Evolutionary conservation across 1,284 basidiomycete species (phyloP), one percentile per base, ranked within the genome.

Genomic region (Malassezia sympodialis): DNA sequence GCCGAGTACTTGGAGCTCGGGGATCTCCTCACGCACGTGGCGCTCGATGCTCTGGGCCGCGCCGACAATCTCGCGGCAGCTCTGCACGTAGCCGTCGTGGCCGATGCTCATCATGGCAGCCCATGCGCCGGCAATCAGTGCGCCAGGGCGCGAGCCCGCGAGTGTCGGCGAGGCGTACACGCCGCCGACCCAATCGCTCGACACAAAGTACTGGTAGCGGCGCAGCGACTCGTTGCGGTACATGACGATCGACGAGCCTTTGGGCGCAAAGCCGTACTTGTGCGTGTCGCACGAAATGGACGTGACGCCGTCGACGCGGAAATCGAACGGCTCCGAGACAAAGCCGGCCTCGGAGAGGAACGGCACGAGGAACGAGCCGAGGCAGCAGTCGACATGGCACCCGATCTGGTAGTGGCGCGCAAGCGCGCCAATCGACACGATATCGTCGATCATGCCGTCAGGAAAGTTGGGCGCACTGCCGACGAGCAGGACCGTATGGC

Each of bases 51-150:
- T 78, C 51, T 83, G 82, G 1, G 87, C 80, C 17, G 83, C 81
- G 49, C 81, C 79, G 40, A 98, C 87, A 59, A 98, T 96, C 40
- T 81, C 77, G 26, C 81, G 81, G 73, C 91, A 96, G 0, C 89
- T 90, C 55, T 83, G 79, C n/a, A 88, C 81, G 77, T 98, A 98
- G 14, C 94, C 94, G 83, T 86, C 81, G 56, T 84, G 80, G 26
- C 93, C 93, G 78, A 94, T 84, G 73, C 87, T 83, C 69, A 93
- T 86, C 84, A 96, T 84, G 1, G 89, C 89, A 3, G 93, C 90
- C 90, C 91, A 98, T 15, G 90, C 85, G 40, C 89, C 93, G 11
- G 93, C 93, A 58, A 98, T 87, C 55, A 96, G 78, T 0, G 89
- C 84, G 8, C 93, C 93, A 0, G 91, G 89, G 41, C 91, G 87